Conservation (phyloP, 208 protist genomes). For the Wallacemonas sp. region DNA sequence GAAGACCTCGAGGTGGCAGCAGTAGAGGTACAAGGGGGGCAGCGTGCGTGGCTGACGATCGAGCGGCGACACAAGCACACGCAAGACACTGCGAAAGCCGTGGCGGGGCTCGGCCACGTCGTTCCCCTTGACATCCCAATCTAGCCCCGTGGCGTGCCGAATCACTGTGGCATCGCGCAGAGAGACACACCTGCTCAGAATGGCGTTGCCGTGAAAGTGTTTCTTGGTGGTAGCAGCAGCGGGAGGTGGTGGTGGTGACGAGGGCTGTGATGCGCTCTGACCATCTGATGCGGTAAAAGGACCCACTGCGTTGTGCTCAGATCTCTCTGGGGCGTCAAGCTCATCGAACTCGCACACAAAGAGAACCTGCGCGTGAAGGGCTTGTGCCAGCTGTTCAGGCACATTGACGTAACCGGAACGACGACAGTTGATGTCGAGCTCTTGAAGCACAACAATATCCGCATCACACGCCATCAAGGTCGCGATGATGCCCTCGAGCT, state of each 20-base stretch:
- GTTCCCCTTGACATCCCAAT: conserved; percentile 54
- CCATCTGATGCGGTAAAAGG: conserved; percentile 40
- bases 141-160: conserved; percentile 38
- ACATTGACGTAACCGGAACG: conserved; percentile 69
- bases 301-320: conserved; percentile 40
- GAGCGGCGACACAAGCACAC: conserved; percentile 31
- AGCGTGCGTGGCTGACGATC: conserved; percentile 33
- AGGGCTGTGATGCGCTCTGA: no score
- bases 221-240: no score
- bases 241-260: no score
- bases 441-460: conserved; percentile 79
- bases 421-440: conserved; percentile 78
- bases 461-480: conserved; percentile 45
- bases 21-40: conserved; percentile 72
- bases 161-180: conserved; percentile 45
- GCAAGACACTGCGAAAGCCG: conserved; percentile 58
- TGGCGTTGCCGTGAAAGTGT: conserved; percentile 82
- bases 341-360: conserved; percentile 87
- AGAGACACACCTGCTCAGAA: conserved; percentile 42
- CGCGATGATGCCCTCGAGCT: conserved; percentile 58
- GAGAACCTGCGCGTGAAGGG: conserved; percentile 49
- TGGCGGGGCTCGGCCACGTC: conserved; percentile 46
- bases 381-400: conserved; percentile 52
- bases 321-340: conserved; percentile 40
- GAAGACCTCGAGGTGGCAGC: conserved; percentile 81